These are phyloP conservation scores for Calocybe gambosa DNA, from an alignment of 1,284 basidiomycete species.

Conservation along the genomic window DNA sequence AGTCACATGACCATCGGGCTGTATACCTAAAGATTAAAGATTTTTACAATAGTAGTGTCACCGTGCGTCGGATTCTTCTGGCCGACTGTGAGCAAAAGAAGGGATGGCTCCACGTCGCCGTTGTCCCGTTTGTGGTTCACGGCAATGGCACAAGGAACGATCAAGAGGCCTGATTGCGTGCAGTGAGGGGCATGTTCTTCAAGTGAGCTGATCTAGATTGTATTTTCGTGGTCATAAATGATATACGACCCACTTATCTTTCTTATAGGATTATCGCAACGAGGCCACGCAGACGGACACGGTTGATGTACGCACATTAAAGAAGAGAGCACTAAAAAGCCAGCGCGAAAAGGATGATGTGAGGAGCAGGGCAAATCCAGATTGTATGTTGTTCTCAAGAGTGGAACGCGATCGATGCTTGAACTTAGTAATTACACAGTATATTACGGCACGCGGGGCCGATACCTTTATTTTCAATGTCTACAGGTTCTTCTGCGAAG, in stretches of 20 bases:
- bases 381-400: constrained; percentile 35
- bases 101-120: constrained; percentile 51
- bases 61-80: neutral
- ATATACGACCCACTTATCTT: too few relatives aligned
- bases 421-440: constrained; percentile 39
- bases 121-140: constrained; percentile 68
- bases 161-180: constrained; percentile 67
- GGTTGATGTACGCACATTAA: constrained; percentile 50
- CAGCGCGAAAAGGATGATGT: constrained; percentile 42
- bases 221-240: neutral
- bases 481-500: constrained; percentile 73
- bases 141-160: constrained; percentile 74
- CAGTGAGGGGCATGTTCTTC: constrained; percentile 73
- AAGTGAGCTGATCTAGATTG: constrained; percentile 36
- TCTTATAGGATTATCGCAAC: constrained; percentile 61
- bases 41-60: too few relatives aligned
- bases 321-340: constrained; percentile 57
- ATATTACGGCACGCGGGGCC: constrained; percentile 72
- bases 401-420: neutral
- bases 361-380: constrained; percentile 46
- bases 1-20: neutral
- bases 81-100: neutral
- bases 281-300: constrained; percentile 61
- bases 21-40: too few relatives aligned
- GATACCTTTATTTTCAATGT: constrained; percentile 76